Evolutionary conservation across 106 monocot genomes (phyloP), one percentile per base, ranked within the genome.

Genomic region (Phalaenopsis aphrodite): DNA sequence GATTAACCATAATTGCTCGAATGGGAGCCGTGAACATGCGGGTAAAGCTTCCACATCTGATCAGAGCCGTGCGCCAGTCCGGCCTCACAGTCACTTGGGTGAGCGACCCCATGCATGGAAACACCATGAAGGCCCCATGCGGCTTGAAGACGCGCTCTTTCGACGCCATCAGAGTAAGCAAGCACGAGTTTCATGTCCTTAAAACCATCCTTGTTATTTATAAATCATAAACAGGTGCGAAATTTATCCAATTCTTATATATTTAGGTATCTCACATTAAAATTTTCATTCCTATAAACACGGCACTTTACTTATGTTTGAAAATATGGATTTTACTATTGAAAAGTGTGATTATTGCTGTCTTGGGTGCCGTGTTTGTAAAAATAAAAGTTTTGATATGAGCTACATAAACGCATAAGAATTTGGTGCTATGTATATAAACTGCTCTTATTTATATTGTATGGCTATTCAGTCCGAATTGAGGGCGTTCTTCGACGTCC

Each of bases 61-160:
- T 75, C 43, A 81, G 81, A 36, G 73, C 73, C 5, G 75, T 81
- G n/a, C 73, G 81, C 36, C 38, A 74, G 57, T 75, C 56, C 18
- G 81, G 75, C 17, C 56, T 56, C 42, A 75, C 75, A 74, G 81
- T 75, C 49, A 81, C 81, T 75, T 81, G 81, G 74, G 75, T 81
- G 41, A 75, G 75, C 57, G 81, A 81, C 72, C 80, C 80, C 5
- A 80, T 80, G 80, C 80, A 80, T 48, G 80, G 80, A 8, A 80
- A 80, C 80, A 81, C 81, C 58, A 81, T 81, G 18, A 81, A 75
- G 56, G 75, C 81, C 14, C 81, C 81, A 41, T 74, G 73, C 71
- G 81, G 73, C 68, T 74, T 81, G 56, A 81, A 81, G 75, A 81
- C 81, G 42, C 81, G 81, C 75, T 74, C 82, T 15, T 82, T 82